Evolutionary conservation across 1,139 yeast genomes (phyloP), one percentile per base, ranked within the genome.

Genomic region (Suhomyces coccinellae): DNA sequence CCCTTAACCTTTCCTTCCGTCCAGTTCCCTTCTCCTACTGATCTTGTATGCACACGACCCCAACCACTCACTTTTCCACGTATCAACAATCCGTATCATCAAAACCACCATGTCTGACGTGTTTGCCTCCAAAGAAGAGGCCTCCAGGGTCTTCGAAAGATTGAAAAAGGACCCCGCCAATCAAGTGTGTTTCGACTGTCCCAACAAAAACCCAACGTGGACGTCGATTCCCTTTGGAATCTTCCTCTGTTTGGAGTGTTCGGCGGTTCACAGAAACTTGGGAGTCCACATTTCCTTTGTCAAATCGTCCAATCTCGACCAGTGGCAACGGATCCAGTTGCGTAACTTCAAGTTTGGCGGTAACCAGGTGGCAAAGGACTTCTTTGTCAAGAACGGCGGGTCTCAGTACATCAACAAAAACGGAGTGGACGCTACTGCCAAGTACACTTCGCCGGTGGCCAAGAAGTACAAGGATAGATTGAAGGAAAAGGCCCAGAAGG

Each of bases 341-440:
- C 79, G 97, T 60, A 82, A 89, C 62, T 89, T 93, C 79, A 90
- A 91, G 62, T 80, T 86, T 49, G 98, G 98, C 44, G 99, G 98
- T 15, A 93, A 93, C 66, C 84, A 84, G 57, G 79, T 77, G 39
- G 96, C 97, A 36, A 82, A 83, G 54, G 96, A 87, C 47, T 93
- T 81, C 59, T 87, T 87, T 64, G 66, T 80, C 55, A 87, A 87
- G 66, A 83, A 90, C 59, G 96, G 96, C 37, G 97, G 97, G 14
- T 75, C 88, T 22, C 82, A 82, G 58, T 83, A 71, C 57, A 71
- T 90, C 46, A 56, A 52, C 40, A 67, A 66, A 48, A 73, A 73
- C 38, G 71, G 73, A 36, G 77, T 76, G 34, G 87, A 87, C 58
- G 86, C 93, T 24, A 79, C 77, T 52, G 81, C 83, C 47, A 91